Evolutionary conservation across 345 rosid species (phyloP).

Genomic region (Populus pruinosa): DNA sequence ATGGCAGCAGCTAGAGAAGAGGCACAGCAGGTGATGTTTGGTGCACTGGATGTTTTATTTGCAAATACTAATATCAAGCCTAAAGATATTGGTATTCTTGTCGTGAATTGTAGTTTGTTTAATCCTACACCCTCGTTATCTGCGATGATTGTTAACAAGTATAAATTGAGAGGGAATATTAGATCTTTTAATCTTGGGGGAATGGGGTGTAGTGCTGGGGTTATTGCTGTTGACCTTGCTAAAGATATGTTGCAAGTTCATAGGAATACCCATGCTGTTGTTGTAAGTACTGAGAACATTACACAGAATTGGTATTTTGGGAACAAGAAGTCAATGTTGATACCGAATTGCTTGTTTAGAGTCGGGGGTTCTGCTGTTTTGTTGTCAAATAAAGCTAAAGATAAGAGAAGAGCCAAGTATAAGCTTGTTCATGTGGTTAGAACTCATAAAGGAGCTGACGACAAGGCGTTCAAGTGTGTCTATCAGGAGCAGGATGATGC

Average conservation of each 20-base stretch:
- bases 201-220: constrained; percentile 95
- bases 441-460: constrained; percentile 88
- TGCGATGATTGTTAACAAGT: constrained; percentile 85
- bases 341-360: constrained; percentile 84
- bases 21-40: constrained; percentile 92
- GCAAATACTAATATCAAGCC: constrained; percentile 65
- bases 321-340: constrained; percentile 80
- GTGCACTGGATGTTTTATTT: constrained; percentile 67
- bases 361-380: constrained; percentile 76
- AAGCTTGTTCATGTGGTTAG: constrained; percentile 80
- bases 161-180: constrained; percentile 71
- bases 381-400: constrained; percentile 57
- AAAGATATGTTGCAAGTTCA: constrained; percentile 85
- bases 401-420: constrained; percentile 66
- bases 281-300: constrained; percentile 84
- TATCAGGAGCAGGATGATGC: constrained; percentile 80
- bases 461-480: constrained; percentile 78
- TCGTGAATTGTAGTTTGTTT: constrained; percentile 86
- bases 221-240: constrained; percentile 74
- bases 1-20: constrained; percentile 86
- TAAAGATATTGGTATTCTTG: constrained; percentile 79
- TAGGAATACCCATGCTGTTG: constrained; percentile 81
- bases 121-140: constrained; percentile 92
- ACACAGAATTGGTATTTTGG: constrained; percentile 97
- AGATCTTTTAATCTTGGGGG: constrained; percentile 77